phyloP scores from a whole-genome alignment of 208 protist species.

The Trypanosoma vivax region DNA sequence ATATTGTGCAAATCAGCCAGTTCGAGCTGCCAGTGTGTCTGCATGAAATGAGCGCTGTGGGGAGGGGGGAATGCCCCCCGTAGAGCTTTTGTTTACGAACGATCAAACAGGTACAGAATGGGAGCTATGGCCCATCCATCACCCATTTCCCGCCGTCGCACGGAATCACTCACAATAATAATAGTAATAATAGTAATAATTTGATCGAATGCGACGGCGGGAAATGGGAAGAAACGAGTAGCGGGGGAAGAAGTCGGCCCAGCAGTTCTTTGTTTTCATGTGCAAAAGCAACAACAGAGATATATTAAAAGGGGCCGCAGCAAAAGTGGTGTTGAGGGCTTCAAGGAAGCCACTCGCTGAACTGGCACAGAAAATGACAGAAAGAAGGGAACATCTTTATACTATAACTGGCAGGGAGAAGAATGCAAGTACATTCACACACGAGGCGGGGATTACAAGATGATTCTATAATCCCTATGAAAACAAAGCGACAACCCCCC shows the following conservation, averaged over 20 bases:
- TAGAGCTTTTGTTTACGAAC: constrained; percentile 22
- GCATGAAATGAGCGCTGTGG: constrained; percentile 4
- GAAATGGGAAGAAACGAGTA: constrained; percentile 19
- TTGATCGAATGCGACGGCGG: too few relatives aligned
- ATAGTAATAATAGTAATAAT: constrained; percentile 55
- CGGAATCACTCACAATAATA: constrained; percentile 43
- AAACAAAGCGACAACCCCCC: too few relatives aligned
- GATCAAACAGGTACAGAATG: too few relatives aligned
- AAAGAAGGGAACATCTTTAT: constrained; percentile 17
- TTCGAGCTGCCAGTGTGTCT: constrained; percentile 23
- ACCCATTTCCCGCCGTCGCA: too few relatives aligned
- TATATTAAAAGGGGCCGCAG: constrained; percentile 27
- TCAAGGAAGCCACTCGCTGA: constrained; percentile 23
- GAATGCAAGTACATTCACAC: too few relatives aligned
- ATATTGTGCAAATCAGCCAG: constrained; percentile 16
- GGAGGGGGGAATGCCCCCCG: constrained; percentile 26
- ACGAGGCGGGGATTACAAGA: too few relatives aligned
- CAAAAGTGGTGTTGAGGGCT: constrained; percentile 63
- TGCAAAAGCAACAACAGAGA: constrained; percentile 12
- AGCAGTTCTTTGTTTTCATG: constrained; percentile 21
- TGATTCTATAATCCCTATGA: too few relatives aligned
- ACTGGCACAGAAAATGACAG: constrained; percentile 26
- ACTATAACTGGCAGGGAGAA: background rate
- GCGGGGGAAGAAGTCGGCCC: constrained; percentile 70
- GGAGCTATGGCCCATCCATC: too few relatives aligned